A percentile compares a stretch with the other conserved stretches of the same genome.
Conservation (phyloP, 768 basidiomycete species). For the Holtermannia corniformis region DNA sequence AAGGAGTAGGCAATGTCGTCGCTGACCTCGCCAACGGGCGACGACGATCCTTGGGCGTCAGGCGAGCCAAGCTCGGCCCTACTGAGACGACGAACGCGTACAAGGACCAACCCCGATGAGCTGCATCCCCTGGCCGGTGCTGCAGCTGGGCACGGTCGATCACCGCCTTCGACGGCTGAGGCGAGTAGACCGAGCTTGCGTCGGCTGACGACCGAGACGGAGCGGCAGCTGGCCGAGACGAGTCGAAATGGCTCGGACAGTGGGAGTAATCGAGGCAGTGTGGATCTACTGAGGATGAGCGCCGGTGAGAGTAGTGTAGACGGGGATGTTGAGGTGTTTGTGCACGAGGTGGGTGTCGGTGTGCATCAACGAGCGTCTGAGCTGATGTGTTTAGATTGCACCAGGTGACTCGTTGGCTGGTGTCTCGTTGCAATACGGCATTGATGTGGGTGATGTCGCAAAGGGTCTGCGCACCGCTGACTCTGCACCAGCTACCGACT, state of each 20-base stretch:
- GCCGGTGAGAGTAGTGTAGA: conserved; percentile 4
- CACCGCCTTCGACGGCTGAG: too few species aligned
- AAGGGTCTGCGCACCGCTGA: too few species aligned
- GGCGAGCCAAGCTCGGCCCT: neutral
- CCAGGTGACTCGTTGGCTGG: conserved; percentile 72
- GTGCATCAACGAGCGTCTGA: neutral
- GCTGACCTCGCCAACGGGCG: neutral
- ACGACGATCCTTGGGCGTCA: neutral
- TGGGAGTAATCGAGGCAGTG: conserved; percentile 25
- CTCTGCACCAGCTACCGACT: conserved; percentile 53
- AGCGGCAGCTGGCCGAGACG: conserved; percentile 31
- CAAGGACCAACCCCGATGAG: neutral
- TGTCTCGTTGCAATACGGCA: conserved; percentile 80
- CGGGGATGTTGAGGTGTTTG: conserved; percentile 41
- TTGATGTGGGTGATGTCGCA: conserved; percentile 48
- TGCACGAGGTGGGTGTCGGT: conserved; percentile 38
- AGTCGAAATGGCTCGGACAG: conserved; percentile 21
- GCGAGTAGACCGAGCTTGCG: conserved; percentile 19
- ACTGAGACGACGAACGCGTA: neutral
- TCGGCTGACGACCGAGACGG: conserved; percentile 31
- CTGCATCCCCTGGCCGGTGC: too few species aligned
- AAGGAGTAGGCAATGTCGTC: neutral
- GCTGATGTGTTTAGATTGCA: conserved; percentile 47
- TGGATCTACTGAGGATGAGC: conserved; percentile 29
- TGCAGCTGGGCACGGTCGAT: too few species aligned